phyloP scores from a whole-genome alignment of 805 yeast genomes.

The Hanseniaspora hatyaiensis region DNA sequence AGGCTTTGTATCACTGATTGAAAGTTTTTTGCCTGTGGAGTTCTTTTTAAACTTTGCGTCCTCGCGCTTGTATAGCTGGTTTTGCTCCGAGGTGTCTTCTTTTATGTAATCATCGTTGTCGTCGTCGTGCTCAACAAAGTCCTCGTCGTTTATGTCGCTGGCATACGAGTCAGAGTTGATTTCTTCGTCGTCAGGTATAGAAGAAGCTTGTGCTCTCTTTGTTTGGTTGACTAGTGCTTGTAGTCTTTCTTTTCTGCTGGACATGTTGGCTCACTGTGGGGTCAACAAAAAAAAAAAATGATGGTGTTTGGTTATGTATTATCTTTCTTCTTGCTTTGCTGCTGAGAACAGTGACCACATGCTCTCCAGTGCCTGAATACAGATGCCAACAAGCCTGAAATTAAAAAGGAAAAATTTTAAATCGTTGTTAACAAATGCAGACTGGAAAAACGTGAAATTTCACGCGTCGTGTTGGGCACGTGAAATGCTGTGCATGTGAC shows the following conservation, averaged over 20 bases:
- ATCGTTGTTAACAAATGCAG: too few relatives aligned
- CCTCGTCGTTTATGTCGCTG: background rate
- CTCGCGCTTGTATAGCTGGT: conserved; percentile 26
- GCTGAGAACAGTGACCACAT: too few relatives aligned
- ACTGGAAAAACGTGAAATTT: too few relatives aligned
- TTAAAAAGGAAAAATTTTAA: too few relatives aligned
- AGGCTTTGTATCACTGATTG: background rate
- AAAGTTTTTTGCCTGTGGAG: background rate
- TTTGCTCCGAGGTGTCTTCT: conserved; percentile 4
- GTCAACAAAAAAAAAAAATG: too few relatives aligned
- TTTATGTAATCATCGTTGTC: conserved; percentile 14
- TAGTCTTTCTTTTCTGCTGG: conserved; percentile 13
- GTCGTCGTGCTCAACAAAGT: conserved; percentile 9
- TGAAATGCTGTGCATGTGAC: too few relatives aligned
- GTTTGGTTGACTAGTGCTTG: conserved; percentile 8
- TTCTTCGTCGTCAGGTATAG: background rate
- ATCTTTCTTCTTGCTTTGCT: too few relatives aligned
- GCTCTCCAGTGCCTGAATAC: too few relatives aligned
- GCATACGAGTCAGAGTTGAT: background rate
- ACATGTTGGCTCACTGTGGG: conserved; percentile 1
- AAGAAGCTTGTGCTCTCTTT: background rate
- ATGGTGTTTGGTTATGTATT: too few relatives aligned
- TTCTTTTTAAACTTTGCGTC: conserved; percentile 14
- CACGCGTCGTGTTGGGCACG: too few relatives aligned
- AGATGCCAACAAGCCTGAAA: too few relatives aligned